A percentile compares a stretch with the other conserved stretches of the same genome.
Evolutionary conservation across 495 filamentous ascomycete genomes (phyloP).

Genomic region (Penicillium subrubescens): DNA sequence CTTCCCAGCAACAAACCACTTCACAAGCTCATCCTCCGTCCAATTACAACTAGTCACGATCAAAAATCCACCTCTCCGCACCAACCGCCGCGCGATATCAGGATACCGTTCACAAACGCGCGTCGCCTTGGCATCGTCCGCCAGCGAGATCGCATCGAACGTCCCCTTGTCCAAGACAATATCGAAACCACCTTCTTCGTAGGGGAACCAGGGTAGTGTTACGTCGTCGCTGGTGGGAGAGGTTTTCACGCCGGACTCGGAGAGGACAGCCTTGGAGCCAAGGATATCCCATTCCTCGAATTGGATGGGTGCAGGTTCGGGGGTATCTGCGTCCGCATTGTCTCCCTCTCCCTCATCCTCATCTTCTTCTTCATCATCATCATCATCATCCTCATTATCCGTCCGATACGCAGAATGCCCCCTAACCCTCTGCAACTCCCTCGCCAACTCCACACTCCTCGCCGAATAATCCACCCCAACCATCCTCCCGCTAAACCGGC

Average conservation of each 20-base stretch:
- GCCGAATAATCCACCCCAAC: conserved; percentile 87
- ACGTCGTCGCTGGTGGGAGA: conserved; percentile 13
- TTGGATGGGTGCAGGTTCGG: conserved; percentile 38
- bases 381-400: conserved; percentile 40
- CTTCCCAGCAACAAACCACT: conserved; percentile 63
- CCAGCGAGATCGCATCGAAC: conserved; percentile 88
- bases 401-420: conserved; percentile 45
- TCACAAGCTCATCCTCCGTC: conserved; percentile 83
- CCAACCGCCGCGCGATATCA: conserved; percentile 60
- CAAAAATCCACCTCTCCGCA: conserved; percentile 71
- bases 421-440: conserved; percentile 43
- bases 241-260: conserved; percentile 22
- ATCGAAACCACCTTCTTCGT: conserved; percentile 63
- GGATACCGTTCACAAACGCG: conserved; percentile 75
- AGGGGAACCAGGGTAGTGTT: conserved; percentile 35
- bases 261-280: conserved; percentile 38
- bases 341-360: conserved; percentile 7
- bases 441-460: conserved; percentile 70
- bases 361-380: conserved; percentile 25
- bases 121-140: conserved; percentile 51
- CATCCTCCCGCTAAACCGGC: conserved; percentile 61
- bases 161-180: conserved; percentile 95
- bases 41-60: conserved; percentile 96
- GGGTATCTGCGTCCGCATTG: conserved; percentile 6
- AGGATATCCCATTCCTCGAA: conserved; percentile 84